These are phyloP conservation scores for Lactarius psammicola DNA, from an alignment of 768 basidiomycete genomes.

Conservation along the genomic window DNA sequence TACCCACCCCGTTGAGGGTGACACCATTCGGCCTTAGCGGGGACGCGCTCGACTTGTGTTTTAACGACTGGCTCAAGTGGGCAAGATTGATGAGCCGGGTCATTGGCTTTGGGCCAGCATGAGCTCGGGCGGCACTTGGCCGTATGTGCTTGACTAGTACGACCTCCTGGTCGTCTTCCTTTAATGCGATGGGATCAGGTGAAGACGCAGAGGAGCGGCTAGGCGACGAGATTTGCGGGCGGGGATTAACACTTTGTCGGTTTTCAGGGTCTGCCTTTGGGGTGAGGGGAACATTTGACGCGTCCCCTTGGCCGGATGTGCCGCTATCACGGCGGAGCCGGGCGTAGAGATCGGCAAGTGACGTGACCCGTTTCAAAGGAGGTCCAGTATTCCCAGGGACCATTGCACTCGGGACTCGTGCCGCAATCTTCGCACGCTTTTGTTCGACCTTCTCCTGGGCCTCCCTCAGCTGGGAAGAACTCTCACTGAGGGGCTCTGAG, in stretches of 20 bases:
- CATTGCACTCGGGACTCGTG: constrained; percentile 17
- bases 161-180: constrained; percentile 17
- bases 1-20: not conserved
- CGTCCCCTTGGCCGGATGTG: not conserved
- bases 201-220: constrained; percentile 8
- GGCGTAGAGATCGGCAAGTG: constrained; percentile 20
- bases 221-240: not conserved
- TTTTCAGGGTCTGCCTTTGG: not conserved
- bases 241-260: not conserved
- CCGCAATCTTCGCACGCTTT: constrained; percentile 22
- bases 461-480: constrained; percentile 3
- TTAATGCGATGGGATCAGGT: constrained; percentile 19
- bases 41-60: not conserved
- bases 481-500: not conserved
- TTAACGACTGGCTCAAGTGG: not conserved
- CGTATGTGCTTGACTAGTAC: constrained; percentile 13
- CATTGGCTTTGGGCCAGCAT: not conserved
- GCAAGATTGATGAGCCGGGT: not conserved
- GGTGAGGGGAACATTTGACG: not conserved
- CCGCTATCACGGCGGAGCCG: constrained; percentile 23
- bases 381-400: not conserved
- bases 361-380: not conserved
- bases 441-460: constrained; percentile 20
- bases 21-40: not conserved
- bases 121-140: not conserved